phyloP scores from a whole-genome alignment of 768 basidiomycete species.

The Rubroboletus satanas region DNA sequence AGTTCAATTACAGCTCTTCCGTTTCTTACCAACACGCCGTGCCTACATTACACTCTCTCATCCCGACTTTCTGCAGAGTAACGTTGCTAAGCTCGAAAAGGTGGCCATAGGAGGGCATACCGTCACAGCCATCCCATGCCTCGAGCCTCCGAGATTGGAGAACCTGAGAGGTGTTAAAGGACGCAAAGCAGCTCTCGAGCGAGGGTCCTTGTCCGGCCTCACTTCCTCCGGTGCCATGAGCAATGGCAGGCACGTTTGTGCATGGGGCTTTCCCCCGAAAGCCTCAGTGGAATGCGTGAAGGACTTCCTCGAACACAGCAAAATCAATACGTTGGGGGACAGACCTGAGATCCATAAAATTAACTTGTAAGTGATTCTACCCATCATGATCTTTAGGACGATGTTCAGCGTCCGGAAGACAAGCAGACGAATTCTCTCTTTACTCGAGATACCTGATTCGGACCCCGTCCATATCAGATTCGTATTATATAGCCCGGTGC shows the following conservation, averaged over 20 bases:
- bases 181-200: slow-evolving; percentile 35
- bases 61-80: slow-evolving; percentile 41
- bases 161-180: slow-evolving; percentile 40
- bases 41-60: slow-evolving; percentile 56
- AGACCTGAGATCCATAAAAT: slow-evolving; percentile 47
- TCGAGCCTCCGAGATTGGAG: slow-evolving; percentile 21
- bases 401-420: slow-evolving; percentile 26
- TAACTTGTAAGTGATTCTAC: slow-evolving; percentile 39
- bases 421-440: slow-evolving; percentile 38
- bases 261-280: slow-evolving; percentile 60
- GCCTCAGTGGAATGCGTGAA: slow-evolving; percentile 35
- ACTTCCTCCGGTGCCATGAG: slow-evolving; percentile 55
- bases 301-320: slow-evolving; percentile 40
- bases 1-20: slow-evolving; percentile 61
- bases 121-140: slow-evolving; percentile 35
- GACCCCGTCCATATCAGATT: slow-evolving; percentile 56
- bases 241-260: slow-evolving; percentile 50
- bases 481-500: slow-evolving; percentile 60
- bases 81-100: slow-evolving; percentile 40
- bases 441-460: slow-evolving; percentile 55
- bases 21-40: slow-evolving; percentile 55
- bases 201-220: slow-evolving; percentile 33
- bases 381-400: neutral
- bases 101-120: slow-evolving; percentile 45
- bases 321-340: slow-evolving; percentile 40